These are phyloP conservation scores for Friedmanniomyces simplex DNA, from an alignment of 495 filamentous ascomycete species.

Conservation along the genomic window DNA sequence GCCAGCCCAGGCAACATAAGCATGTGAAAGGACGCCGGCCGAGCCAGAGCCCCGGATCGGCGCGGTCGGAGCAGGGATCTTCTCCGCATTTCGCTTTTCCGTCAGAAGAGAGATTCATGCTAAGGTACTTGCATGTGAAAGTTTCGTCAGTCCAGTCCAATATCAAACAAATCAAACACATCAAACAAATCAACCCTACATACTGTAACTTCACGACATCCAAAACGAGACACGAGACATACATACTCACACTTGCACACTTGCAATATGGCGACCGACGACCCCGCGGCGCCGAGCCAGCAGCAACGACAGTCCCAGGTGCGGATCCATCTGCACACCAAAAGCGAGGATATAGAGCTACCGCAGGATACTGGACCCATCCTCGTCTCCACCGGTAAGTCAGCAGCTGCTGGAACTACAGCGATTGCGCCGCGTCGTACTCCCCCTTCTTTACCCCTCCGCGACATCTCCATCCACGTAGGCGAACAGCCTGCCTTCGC, in stretches of 20 bases:
- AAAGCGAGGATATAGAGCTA: slow-evolving; percentile 49
- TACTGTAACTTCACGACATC: not conserved
- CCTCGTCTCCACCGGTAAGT: slow-evolving; percentile 53
- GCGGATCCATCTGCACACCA: slow-evolving; percentile 49
- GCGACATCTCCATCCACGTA: too few relatives aligned
- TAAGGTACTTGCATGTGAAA: slow-evolving; percentile 5
- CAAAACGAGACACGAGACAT: not conserved
- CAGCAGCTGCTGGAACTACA: not conserved
- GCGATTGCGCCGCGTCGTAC: too few relatives aligned
- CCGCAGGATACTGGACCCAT: slow-evolving; percentile 53
- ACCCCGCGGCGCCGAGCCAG: not conserved
- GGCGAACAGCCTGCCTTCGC: too few relatives aligned
- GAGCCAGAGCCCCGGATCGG: not conserved
- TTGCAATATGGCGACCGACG: not conserved
- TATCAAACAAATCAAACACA: not conserved
- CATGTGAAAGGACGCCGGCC: not conserved
- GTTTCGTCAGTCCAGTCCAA: too few relatives aligned
- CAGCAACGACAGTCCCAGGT: slow-evolving; percentile 35
- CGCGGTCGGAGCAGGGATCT: not conserved
- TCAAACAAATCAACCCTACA: too few relatives aligned
- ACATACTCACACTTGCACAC: too few relatives aligned
- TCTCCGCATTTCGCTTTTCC: not conserved
- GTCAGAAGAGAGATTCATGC: not conserved
- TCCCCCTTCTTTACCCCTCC: too few relatives aligned
- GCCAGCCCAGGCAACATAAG: not conserved